phyloP scores from a whole-genome alignment of 805 yeast species.

The Saccharomyces kudriavzevii region DNA sequence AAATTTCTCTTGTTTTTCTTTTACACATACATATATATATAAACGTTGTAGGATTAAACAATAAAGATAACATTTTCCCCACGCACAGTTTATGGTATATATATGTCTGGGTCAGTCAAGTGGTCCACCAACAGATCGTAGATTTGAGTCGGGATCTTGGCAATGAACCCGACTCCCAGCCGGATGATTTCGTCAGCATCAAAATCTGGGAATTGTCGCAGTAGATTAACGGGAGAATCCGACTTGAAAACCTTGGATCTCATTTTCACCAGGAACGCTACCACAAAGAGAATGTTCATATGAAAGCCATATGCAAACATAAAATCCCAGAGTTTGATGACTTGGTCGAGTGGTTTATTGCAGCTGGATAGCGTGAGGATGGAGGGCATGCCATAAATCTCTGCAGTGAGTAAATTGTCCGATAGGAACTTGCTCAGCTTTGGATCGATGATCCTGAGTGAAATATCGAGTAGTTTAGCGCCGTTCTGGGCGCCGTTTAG shows the following conservation, averaged over 20 bases:
- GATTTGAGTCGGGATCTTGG: conserved; percentile 59
- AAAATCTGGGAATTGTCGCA: conserved; percentile 58
- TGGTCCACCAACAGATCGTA: conserved; percentile 35
- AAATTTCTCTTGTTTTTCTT: background rate
- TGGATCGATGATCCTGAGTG: conserved; percentile 65
- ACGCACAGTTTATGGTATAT: background rate
- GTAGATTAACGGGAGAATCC: conserved; percentile 57
- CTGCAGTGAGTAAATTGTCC: conserved; percentile 55
- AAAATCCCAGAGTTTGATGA: conserved; percentile 80
- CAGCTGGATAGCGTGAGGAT: conserved; percentile 81
- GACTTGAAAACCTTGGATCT: conserved; percentile 54
- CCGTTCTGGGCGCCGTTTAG: conserved; percentile 80
- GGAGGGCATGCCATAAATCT: conserved; percentile 78
- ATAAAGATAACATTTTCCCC: conserved; percentile 3
- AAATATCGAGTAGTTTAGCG: conserved; percentile 58
- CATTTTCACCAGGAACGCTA: conserved; percentile 70
- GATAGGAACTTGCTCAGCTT: conserved; percentile 46
- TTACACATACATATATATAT: background rate
- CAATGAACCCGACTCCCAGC: conserved; percentile 69
- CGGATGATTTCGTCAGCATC: conserved; percentile 70
- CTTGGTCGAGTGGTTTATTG: conserved; percentile 74
- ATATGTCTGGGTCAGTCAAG: conserved; percentile 16
- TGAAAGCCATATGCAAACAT: conserved; percentile 86
- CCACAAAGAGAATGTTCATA: conserved; percentile 73
- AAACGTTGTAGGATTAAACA: background rate